Base-by-base conservation (phyloP, 2,329 filamentous ascomycete species). In the Colletotrichum tanaceti region DNA sequence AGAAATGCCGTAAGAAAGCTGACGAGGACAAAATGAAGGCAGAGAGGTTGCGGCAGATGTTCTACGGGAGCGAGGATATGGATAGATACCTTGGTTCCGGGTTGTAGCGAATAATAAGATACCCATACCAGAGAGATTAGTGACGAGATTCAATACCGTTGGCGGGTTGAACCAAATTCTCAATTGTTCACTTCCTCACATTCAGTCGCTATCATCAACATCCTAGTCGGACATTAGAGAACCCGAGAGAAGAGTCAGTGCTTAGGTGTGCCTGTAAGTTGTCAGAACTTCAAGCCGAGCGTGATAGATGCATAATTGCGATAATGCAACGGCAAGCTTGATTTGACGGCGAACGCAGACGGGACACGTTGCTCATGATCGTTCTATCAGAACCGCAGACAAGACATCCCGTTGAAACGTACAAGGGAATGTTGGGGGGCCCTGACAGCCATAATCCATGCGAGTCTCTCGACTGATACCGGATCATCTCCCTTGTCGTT, bases 51-150 rank as follows among this genome's bases (percentile, higher is more conserved):
- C 85, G 89, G 71, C 84, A 88, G 73, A 85, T 92, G 80, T 91
- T 97, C 71, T 95, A 92, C 78, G 86, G 87, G 22, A 90, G 87
- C 72, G 86, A 91, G n/a, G 91, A 95, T 72, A 82, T 97, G 63
- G 88, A 94, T 74, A 88, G 85, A 75, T 96, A 97, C 76, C 79
- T 97, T 20, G 87, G 89, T 14, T 28, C 52, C 2, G 68, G 70
- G 16, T 70, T 16, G 58, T 53, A n/a, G 32, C 10, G 43, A 57
- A 24, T 20, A 50, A 46, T 43, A 28, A 65, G 63, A 68, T 64
- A 59, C 59, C 55, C 66, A 46, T 20, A 44, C 22, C n/a, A 44
- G 20, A 32, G 10, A 24, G 1, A 39, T 22, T 13, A 18, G 38
- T 20, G 9, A 47, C n/a, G n/a, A 44, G 14, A 10, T n/a, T 49